These are phyloP conservation scores for Neonectria magnoliae DNA, from an alignment of 2,329 filamentous ascomycete species.

Conservation along the genomic window DNA sequence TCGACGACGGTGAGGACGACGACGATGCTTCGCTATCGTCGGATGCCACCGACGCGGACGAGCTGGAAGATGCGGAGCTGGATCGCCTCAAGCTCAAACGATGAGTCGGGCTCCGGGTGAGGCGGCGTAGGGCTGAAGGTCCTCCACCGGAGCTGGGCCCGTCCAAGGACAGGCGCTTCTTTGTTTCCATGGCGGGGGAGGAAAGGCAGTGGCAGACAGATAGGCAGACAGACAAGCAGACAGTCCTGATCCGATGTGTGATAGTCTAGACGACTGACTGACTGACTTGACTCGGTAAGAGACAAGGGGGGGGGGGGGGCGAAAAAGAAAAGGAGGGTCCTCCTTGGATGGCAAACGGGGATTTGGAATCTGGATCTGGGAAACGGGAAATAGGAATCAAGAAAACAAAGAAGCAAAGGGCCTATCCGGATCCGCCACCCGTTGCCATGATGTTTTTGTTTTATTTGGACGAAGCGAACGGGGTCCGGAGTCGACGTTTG, in stretches of 20 bases:
- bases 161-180: conserved; percentile 44
- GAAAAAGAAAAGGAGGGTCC: conserved; percentile 14
- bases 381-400: conserved; percentile 13
- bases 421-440: conserved; percentile 36
- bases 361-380: neutral
- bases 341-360: neutral
- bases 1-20: conserved; percentile 31
- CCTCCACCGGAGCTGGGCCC: conserved; percentile 40
- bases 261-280: too few species aligned
- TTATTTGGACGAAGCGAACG: conserved; percentile 25
- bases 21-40: conserved; percentile 39
- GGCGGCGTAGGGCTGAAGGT: conserved; percentile 46
- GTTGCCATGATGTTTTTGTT: conserved; percentile 41
- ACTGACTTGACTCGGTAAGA: neutral
- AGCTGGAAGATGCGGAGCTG: conserved; percentile 44
- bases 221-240: neutral
- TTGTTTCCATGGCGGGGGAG: conserved; percentile 45
- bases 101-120: conserved; percentile 46
- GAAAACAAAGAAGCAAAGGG: conserved; percentile 18
- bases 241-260: neutral
- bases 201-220: neutral
- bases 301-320: neutral
- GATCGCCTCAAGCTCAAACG: conserved; percentile 46
- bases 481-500: conserved; percentile 20
- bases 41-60: conserved; percentile 38